phyloP scores from a whole-genome alignment of 345 rosid species.

The Euphorbia lathyris region DNA sequence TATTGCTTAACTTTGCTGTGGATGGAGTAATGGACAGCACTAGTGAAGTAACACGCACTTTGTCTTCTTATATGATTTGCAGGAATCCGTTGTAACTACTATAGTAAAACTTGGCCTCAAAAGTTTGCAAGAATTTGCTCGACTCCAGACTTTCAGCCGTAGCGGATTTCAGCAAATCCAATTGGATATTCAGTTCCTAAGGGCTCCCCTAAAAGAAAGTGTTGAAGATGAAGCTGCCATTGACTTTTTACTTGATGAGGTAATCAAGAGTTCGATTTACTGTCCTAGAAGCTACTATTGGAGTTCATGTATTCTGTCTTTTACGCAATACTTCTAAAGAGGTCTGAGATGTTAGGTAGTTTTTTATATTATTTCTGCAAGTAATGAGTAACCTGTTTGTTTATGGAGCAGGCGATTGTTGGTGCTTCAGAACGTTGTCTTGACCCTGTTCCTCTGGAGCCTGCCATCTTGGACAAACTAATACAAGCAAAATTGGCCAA shows the following conservation, averaged over 20 bases:
- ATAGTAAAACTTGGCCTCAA: slow-evolving; percentile 77
- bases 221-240: slow-evolving; percentile 85
- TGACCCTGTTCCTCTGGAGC: slow-evolving; percentile 87
- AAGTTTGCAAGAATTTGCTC: slow-evolving; percentile 90
- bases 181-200: slow-evolving; percentile 85
- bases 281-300: neutral
- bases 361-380: neutral
- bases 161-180: slow-evolving; percentile 99
- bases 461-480: slow-evolving; percentile 89
- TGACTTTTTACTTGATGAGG: slow-evolving; percentile 97
- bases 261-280: slow-evolving; percentile 24
- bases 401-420: slow-evolving; percentile 69
- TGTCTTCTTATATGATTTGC: slow-evolving; percentile 30
- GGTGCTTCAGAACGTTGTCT: slow-evolving; percentile 93
- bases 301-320: neutral
- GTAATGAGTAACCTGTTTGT: neutral
- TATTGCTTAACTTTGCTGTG: slow-evolving; percentile 11
- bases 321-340: too few relatives aligned
- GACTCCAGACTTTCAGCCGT: slow-evolving; percentile 87
- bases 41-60: slow-evolving; percentile 16
- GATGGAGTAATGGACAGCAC: slow-evolving; percentile 7
- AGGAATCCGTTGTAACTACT: slow-evolving; percentile 84
- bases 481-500: slow-evolving; percentile 81
- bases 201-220: slow-evolving; percentile 62
- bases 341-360: too few relatives aligned